A percentile compares a stretch with the other conserved stretches of the same genome.
phyloP scores from a whole-genome alignment of 1,284 basidiomycete species.

The Singerocomus inundabilis region DNA sequence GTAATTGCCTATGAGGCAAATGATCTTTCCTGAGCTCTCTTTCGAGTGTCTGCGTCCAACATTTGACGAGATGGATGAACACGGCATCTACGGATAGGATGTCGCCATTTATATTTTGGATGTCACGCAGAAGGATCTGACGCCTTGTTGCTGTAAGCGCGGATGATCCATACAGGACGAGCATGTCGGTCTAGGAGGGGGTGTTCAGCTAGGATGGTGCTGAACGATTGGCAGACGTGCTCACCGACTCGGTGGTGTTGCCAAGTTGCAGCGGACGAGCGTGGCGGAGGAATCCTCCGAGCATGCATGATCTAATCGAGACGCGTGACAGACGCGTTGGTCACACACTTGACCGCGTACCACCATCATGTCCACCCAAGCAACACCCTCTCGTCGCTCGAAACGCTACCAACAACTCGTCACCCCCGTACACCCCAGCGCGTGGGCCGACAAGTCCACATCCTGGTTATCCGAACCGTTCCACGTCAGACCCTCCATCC shows the following conservation, averaged over 20 bases:
- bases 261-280: background rate
- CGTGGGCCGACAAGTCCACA: constrained; percentile 31
- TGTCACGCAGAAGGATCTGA: constrained; percentile 60
- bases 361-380: constrained; percentile 22
- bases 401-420: constrained; percentile 52
- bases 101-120: constrained; percentile 54
- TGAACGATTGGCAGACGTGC: background rate
- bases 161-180: constrained; percentile 71
- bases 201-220: background rate
- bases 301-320: background rate
- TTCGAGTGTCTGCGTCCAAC: constrained; percentile 48
- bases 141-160: constrained; percentile 72
- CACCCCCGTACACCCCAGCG: constrained; percentile 35
- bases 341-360: constrained; percentile 9
- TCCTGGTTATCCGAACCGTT: constrained; percentile 44
- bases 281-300: constrained; percentile 1
- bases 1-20: constrained; percentile 51
- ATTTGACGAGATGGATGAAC: constrained; percentile 85
- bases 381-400: constrained; percentile 45
- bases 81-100: constrained; percentile 78
- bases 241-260: constrained; percentile 16
- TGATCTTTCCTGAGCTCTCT: constrained; percentile 45
- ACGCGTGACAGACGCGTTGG: constrained; percentile 28
- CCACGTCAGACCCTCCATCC: constrained; percentile 37
- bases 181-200: constrained; percentile 44